phyloP scores from a whole-genome alignment of 2,329 filamentous ascomycete species.

The Dactylellina leptospora region DNA sequence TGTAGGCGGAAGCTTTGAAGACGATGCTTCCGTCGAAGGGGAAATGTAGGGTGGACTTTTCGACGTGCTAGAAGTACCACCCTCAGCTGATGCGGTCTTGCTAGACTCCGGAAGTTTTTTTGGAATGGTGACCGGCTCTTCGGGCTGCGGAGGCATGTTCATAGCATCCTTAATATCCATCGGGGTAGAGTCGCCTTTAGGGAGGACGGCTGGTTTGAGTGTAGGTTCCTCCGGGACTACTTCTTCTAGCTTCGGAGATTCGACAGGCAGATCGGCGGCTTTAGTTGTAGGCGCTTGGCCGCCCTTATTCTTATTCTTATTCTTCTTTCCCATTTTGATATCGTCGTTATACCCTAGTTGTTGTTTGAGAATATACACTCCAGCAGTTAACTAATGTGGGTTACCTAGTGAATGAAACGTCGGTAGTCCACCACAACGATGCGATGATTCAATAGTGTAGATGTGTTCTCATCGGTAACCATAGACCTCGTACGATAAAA shows the following conservation, averaged over 20 bases:
- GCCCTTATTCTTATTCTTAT: slow-evolving; percentile 21
- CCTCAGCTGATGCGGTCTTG: background rate
- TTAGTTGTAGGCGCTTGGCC: background rate
- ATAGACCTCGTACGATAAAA: too few species aligned
- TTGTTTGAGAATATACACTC: too few species aligned
- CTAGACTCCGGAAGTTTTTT: slow-evolving; percentile 3
- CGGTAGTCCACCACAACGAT: too few species aligned
- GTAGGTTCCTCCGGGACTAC: slow-evolving; percentile 9
- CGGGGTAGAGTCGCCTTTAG: slow-evolving; percentile 2
- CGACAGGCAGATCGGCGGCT: background rate
- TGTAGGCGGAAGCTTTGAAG: slow-evolving; percentile 10
- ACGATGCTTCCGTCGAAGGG: slow-evolving; percentile 25
- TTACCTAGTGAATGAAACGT: too few species aligned
- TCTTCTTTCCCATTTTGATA: slow-evolving; percentile 24
- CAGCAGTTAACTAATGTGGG: too few species aligned
- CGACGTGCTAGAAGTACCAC: background rate
- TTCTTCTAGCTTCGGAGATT: background rate
- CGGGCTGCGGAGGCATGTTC: slow-evolving; percentile 14
- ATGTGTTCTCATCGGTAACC: too few species aligned
- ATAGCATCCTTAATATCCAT: slow-evolving; percentile 41
- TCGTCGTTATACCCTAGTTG: too few species aligned
- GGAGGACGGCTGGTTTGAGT: slow-evolving; percentile 6
- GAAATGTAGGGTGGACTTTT: background rate
- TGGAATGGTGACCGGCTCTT: background rate
- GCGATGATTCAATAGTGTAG: too few species aligned